A percentile compares a stretch with the other conserved stretches of the same genome.
phyloP scores from a whole-genome alignment of 495 filamentous ascomycete species.

The Penicillium salamii region DNA sequence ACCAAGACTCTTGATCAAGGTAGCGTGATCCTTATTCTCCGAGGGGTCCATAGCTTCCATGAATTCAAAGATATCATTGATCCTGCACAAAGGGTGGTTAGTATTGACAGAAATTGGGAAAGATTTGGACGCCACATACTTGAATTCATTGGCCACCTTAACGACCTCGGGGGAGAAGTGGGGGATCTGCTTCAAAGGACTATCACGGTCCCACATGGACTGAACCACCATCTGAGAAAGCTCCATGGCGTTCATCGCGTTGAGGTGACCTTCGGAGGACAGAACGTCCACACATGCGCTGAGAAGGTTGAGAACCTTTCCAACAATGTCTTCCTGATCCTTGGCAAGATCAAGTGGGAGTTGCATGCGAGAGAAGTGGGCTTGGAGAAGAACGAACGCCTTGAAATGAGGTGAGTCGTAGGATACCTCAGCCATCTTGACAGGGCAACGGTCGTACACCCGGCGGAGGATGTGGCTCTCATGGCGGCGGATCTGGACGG shows the following conservation, averaged over 20 bases:
- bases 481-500: slow-evolving; percentile 90
- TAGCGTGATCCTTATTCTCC: slow-evolving; percentile 76
- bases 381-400: slow-evolving; percentile 91
- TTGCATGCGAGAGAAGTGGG: slow-evolving; percentile 96
- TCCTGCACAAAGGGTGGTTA: slow-evolving; percentile 43
- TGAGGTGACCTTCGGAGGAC: slow-evolving; percentile 92
- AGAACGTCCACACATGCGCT: slow-evolving; percentile 93
- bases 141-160: slow-evolving; percentile 75
- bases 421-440: slow-evolving; percentile 83
- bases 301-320: slow-evolving; percentile 81
- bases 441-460: slow-evolving; percentile 90
- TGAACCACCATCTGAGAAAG: slow-evolving; percentile 99
- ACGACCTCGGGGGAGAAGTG: slow-evolving; percentile 84
- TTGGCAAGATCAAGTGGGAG: slow-evolving; percentile 95
- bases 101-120: slow-evolving; percentile 35
- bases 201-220: slow-evolving; percentile 98
- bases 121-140: slow-evolving; percentile 51
- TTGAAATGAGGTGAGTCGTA: slow-evolving; percentile 98
- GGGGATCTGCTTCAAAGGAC: slow-evolving; percentile 94
- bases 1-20: slow-evolving; percentile 70
- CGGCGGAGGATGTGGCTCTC: slow-evolving; percentile 85
- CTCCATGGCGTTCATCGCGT: slow-evolving; percentile 98
- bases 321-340: slow-evolving; percentile 86
- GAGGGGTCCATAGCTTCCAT: slow-evolving; percentile 97
- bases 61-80: slow-evolving; percentile 94